A percentile compares a stretch with the other conserved stretches of the same genome.
Evolutionary conservation across 192 early-diverging fungal species (phyloP).

Genomic region (Spizellomyces sp.): DNA sequence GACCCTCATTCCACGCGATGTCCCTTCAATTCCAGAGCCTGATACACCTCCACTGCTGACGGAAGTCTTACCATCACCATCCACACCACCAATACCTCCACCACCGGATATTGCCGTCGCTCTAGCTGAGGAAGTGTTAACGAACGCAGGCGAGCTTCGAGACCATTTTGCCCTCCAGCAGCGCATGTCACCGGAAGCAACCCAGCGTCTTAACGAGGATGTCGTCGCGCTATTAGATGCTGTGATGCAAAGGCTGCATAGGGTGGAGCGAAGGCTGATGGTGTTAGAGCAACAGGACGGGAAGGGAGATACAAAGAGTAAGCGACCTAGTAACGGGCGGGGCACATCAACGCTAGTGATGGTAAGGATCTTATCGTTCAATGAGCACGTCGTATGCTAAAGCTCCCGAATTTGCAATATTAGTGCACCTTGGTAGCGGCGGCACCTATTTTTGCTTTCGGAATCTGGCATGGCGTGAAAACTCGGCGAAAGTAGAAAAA

Average conservation of each 20-base stretch:
- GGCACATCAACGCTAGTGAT: neutral
- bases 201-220: neutral
- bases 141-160: neutral
- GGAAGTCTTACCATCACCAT: neutral
- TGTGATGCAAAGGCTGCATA: neutral
- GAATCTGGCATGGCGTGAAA: slow-evolving; percentile 5
- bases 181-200: neutral
- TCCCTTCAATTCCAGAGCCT: slow-evolving; percentile 5
- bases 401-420: neutral
- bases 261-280: neutral
- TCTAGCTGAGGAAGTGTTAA: slow-evolving; percentile 2
- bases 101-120: slow-evolving; percentile 3
- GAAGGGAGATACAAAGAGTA: neutral
- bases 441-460: slow-evolving; percentile 2
- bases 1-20: neutral
- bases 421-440: neutral
- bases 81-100: slow-evolving; percentile 1
- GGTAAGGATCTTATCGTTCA: neutral
- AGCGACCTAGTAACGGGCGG: neutral
- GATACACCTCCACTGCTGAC: neutral
- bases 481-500: neutral
- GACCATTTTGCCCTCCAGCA: neutral
- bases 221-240: neutral
- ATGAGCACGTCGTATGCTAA: neutral
- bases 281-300: neutral